Conservation (phyloP, 345 rosid genomes). For the Linum lewisii region DNA sequence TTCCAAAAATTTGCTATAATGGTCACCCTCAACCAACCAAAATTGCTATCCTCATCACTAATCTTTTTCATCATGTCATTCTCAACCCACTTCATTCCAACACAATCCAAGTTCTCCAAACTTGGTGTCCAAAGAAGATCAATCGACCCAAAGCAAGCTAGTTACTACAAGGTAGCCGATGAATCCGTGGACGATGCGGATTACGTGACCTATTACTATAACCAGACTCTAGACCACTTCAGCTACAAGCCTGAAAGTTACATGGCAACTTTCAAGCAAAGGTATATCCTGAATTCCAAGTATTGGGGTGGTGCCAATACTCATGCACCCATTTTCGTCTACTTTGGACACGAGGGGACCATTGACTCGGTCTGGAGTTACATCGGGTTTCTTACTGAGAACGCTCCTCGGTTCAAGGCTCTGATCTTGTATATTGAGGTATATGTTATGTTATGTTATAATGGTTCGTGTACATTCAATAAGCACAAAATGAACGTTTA, state of each 20-base stretch:
- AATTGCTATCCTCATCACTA: neutral
- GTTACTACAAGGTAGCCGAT: neutral
- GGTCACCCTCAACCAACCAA: neutral
- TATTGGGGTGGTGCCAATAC: conserved; percentile 27
- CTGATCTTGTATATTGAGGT: conserved; percentile 36
- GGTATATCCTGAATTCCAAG: conserved; percentile 26
- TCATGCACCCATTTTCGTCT: conserved; percentile 29
- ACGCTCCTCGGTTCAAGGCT: conserved; percentile 23
- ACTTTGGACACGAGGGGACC: conserved; percentile 27
- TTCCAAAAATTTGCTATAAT: neutral
- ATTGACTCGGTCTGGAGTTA: neutral
- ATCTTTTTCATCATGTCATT: neutral
- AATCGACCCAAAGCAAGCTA: neutral
- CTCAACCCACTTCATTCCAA: neutral
- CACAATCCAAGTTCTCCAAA: neutral
- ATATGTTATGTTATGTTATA: too few species aligned
- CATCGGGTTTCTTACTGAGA: conserved; percentile 27
- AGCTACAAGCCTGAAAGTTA: conserved; percentile 35
- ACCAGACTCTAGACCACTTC: conserved; percentile 44
- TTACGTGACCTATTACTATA: conserved; percentile 24
- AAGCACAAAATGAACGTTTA: too few species aligned
- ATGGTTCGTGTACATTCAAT: too few species aligned
- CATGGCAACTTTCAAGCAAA: conserved; percentile 23
- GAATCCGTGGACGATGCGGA: conserved; percentile 3
- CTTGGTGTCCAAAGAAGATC: neutral